These are phyloP conservation scores for Primulina huaijiensis DNA, from an alignment of 257 asterid species.

Conservation along the genomic window DNA sequence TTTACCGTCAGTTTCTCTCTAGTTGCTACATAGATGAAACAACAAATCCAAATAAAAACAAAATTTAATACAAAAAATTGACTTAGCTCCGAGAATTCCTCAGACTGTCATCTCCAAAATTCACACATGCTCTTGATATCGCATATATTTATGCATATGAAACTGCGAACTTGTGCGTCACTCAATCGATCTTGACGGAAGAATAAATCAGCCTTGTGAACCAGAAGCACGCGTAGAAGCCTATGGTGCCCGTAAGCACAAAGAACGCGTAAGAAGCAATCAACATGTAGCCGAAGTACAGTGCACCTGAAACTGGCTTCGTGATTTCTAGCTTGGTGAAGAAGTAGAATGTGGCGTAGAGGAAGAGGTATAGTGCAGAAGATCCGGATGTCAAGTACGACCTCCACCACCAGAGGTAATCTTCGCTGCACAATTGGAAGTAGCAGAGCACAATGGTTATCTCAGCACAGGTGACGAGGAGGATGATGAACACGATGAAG, in stretches of 20 bases:
- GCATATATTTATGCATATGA: too few relatives aligned
- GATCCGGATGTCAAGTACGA: constrained; percentile 70
- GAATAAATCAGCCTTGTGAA: constrained; percentile 81
- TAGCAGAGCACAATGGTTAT: constrained; percentile 73
- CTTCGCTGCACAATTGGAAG: constrained; percentile 80
- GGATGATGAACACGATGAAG: constrained; percentile 67
- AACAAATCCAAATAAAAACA: background rate
- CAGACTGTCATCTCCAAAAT: background rate
- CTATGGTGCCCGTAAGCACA: constrained; percentile 70
- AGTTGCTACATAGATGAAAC: background rate
- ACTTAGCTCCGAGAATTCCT: background rate
- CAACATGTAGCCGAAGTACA: constrained; percentile 79
- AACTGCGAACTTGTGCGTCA: background rate
- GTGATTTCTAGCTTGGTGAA: constrained; percentile 79
- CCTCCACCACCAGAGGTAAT: constrained; percentile 87
- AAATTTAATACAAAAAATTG: background rate
- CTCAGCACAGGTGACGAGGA: constrained; percentile 75
- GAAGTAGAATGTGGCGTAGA: constrained; percentile 75
- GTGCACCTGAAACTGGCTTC: constrained; percentile 63
- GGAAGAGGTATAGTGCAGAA: constrained; percentile 68
- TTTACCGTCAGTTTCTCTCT: background rate
- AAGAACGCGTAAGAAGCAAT: constrained; percentile 69
- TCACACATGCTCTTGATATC: background rate
- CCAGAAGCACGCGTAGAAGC: constrained; percentile 75
- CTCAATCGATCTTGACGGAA: constrained; percentile 79